These are phyloP conservation scores for Talaromyces liani DNA, from an alignment of 495 filamentous ascomycete species.

Conservation along the genomic window DNA sequence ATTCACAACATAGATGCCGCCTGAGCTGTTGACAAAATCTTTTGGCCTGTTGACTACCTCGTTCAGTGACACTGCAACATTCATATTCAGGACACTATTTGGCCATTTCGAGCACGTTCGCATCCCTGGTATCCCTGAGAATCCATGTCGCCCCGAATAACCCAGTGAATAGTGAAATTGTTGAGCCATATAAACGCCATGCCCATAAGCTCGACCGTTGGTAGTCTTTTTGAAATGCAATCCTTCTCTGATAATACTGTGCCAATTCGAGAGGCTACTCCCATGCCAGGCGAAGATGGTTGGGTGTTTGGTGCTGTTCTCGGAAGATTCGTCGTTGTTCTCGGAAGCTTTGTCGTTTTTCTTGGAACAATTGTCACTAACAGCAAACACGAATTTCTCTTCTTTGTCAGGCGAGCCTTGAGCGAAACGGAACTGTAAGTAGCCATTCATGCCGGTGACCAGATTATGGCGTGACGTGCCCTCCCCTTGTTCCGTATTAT, in stretches of 20 bases:
- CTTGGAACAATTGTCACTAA: conserved; percentile 26
- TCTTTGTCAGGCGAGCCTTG: conserved; percentile 92
- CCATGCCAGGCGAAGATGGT: conserved; percentile 85
- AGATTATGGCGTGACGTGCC: conserved; percentile 20
- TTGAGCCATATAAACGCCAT: conserved; percentile 76
- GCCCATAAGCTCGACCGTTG: conserved; percentile 64
- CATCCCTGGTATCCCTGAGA: neutral
- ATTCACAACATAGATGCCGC: conserved; percentile 63
- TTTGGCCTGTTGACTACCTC: conserved; percentile 75
- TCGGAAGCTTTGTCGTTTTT: neutral
- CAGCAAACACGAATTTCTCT: conserved; percentile 61
- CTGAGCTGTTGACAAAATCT: conserved; percentile 42
- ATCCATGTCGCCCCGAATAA: conserved; percentile 34
- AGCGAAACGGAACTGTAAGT: conserved; percentile 77
- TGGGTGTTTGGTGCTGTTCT: conserved; percentile 38
- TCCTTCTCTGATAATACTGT: conserved; percentile 79
- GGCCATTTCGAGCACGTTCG: conserved; percentile 44
- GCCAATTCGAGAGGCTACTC: conserved; percentile 73
- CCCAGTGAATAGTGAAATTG: conserved; percentile 44
- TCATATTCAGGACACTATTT: conserved; percentile 52
- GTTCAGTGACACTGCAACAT: conserved; percentile 64
- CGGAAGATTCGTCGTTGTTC: conserved; percentile 18
- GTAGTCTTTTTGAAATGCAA: conserved; percentile 57
- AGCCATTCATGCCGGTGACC: conserved; percentile 58
- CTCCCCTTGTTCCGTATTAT: conserved; percentile 10